Conservation (phyloP, 2,329 filamentous ascomycete species). For the Exutisphaerella laricina region DNA sequence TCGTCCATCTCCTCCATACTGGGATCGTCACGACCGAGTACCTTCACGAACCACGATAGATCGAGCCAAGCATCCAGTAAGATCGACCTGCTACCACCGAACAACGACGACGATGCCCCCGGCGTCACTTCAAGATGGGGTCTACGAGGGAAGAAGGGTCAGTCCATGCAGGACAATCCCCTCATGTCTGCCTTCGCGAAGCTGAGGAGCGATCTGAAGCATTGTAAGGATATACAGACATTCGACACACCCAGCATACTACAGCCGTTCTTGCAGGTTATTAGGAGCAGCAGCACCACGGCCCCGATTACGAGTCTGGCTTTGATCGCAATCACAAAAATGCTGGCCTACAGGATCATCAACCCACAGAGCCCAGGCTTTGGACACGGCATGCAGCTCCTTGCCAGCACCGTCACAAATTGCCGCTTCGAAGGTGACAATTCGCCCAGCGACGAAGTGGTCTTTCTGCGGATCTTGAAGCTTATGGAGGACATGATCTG, state of each 20-base stretch:
- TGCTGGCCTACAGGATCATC: conserved; percentile 91
- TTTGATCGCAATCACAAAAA: conserved; percentile 89
- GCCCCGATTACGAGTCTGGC: conserved; percentile 94
- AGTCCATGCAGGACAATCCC: conserved; percentile 95
- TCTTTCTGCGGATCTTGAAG: conserved; percentile 87
- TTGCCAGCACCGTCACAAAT: conserved; percentile 93
- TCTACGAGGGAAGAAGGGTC: conserved; percentile 86
- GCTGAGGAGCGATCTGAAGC: conserved; percentile 78
- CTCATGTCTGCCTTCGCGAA: conserved; percentile 92
- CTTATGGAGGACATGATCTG: conserved; percentile 99
- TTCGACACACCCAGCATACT: conserved; percentile 89
- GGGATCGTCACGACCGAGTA: conserved; percentile 43
- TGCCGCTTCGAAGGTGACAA: conserved; percentile 97
- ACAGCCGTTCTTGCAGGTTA: conserved; percentile 92
- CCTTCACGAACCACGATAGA: conserved; percentile 30
- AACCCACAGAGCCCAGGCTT: conserved; percentile 79
- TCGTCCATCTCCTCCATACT: conserved; percentile 94
- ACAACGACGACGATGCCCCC: conserved; percentile 22
- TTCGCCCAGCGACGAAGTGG: conserved; percentile 89
- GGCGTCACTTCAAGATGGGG: conserved; percentile 82
- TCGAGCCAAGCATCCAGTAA: conserved; percentile 28
- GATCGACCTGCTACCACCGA: conserved; percentile 29
- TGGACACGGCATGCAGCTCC: conserved; percentile 83
- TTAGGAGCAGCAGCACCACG: conserved; percentile 91
- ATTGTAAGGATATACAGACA: conserved; percentile 75